phyloP scores from a whole-genome alignment of 495 filamentous ascomycete species.

The Hypomontagnella submonticulosa region DNA sequence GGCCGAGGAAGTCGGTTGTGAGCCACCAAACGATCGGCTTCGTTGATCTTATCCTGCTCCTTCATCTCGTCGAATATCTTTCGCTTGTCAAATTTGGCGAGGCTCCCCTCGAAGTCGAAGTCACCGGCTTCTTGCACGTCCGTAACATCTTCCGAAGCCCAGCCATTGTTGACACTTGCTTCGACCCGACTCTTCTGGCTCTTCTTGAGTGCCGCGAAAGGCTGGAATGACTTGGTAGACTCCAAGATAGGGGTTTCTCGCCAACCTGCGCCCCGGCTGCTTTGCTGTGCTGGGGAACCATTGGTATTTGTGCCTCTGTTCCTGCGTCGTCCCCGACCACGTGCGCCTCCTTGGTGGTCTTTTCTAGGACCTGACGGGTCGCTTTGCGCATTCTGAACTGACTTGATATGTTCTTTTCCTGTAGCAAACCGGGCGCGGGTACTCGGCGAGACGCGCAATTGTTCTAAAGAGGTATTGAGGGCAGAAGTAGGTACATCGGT shows the following conservation, averaged over 20 bases:
- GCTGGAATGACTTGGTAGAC: conserved; percentile 66
- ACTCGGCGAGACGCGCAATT: conserved; percentile 29
- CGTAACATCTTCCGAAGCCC: conserved; percentile 95
- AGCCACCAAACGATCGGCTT: conserved; percentile 86
- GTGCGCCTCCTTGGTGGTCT: conserved; percentile 49
- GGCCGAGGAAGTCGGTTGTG: conserved; percentile 79
- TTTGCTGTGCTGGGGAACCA: conserved; percentile 31
- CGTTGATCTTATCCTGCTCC: conserved; percentile 85
- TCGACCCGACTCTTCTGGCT: conserved; percentile 60
- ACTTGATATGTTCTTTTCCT: conserved; percentile 15
- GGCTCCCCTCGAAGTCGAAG: conserved; percentile 88
- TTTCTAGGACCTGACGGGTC: conserved; percentile 38
- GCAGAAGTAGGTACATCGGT: conserved; percentile 30
- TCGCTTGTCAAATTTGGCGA: conserved; percentile 94
- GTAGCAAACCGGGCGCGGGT: conserved; percentile 2
- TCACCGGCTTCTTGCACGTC: conserved; percentile 96
- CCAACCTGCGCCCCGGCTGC: conserved; percentile 74
- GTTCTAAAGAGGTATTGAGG: conserved; percentile 14
- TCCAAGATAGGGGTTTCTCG: conserved; percentile 83
- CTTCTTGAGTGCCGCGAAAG: conserved; percentile 66
- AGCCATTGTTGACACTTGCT: conserved; percentile 78
- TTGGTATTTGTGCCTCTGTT: conserved; percentile 20
- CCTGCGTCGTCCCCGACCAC: conserved; percentile 48
- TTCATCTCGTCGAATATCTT: conserved; percentile 88
- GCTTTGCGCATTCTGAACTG: conserved; percentile 19